phyloP scores from a whole-genome alignment of 805 yeast genomes.

The Barnettozyma siamensis region DNA sequence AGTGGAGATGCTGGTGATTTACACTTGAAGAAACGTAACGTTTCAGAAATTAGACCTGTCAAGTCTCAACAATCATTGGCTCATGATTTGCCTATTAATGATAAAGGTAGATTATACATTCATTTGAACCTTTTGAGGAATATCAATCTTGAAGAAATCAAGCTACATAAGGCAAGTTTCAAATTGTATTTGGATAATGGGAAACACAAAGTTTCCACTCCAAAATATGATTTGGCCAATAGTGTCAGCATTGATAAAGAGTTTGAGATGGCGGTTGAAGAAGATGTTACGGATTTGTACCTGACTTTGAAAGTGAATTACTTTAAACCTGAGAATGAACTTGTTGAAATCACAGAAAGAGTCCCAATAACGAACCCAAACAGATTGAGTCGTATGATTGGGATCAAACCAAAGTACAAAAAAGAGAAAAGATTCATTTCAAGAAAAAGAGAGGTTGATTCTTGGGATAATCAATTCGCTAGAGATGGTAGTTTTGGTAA shows the following conservation, averaged over 20 bases:
- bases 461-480: conserved; percentile 63
- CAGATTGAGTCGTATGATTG: conserved; percentile 42
- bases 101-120: conserved; percentile 36
- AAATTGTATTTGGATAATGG: conserved; percentile 64
- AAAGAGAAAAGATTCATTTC: conserved; percentile 43
- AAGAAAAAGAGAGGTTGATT: conserved; percentile 43
- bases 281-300: conserved; percentile 52
- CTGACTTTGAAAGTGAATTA: conserved; percentile 69
- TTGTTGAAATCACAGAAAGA: conserved; percentile 57
- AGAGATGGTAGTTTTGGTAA: conserved; percentile 87
- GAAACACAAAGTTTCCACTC: conserved; percentile 68
- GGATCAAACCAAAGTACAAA: conserved; percentile 32
- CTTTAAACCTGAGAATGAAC: conserved; percentile 37
- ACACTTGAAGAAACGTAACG: conserved; percentile 3
- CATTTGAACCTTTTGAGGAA: conserved; percentile 45
- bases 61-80: conserved; percentile 6
- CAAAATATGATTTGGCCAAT: conserved; percentile 32
- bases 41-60: conserved; percentile 3
- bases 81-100: conserved; percentile 32
- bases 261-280: conserved; percentile 64
- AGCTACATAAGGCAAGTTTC: conserved; percentile 38
- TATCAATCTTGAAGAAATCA: conserved; percentile 40
- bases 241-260: conserved; percentile 54
- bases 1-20: neutral
- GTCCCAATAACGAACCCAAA: conserved; percentile 38